Conservation (phyloP, 176 grass and related monocot species). For the Calamus simplicifolius region DNA sequence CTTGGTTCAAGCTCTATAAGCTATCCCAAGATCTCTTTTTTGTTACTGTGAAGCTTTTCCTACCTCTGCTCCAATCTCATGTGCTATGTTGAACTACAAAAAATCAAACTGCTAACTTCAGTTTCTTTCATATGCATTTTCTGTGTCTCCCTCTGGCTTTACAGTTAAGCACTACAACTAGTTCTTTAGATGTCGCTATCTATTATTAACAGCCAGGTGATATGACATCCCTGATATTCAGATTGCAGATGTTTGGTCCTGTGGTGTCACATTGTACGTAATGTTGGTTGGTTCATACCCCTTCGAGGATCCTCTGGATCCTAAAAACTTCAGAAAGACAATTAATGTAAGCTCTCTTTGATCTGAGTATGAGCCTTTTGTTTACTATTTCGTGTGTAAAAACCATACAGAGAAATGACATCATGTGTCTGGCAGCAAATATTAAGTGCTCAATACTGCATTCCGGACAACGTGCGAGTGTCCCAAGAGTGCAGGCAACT, state of each 20-base stretch:
- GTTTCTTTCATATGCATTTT: too few species aligned
- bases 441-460: conserved; percentile 30
- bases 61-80: too few species aligned
- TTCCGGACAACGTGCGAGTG: conserved; percentile 3
- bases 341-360: conserved; percentile 41
- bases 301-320: conserved; percentile 90
- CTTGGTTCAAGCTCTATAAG: too few species aligned
- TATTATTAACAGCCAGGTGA: conserved; percentile 13
- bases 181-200: background rate
- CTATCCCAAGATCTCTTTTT: too few species aligned
- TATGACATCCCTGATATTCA: conserved; percentile 12
- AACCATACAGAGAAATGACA: background rate
- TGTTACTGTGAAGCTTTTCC: too few species aligned
- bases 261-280: conserved; percentile 82
- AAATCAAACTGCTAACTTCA: too few species aligned
- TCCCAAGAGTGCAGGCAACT: conserved; percentile 9
- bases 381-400: background rate
- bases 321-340: conserved; percentile 76
- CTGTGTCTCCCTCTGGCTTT: background rate
- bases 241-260: conserved; percentile 96
- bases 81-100: too few species aligned
- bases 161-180: background rate
- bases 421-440: conserved; percentile 50
- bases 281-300: conserved; percentile 94
- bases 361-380: background rate